These are phyloP conservation scores for Coniella lustricola DNA, from an alignment of 2,329 filamentous ascomycete species.

Conservation along the genomic window DNA sequence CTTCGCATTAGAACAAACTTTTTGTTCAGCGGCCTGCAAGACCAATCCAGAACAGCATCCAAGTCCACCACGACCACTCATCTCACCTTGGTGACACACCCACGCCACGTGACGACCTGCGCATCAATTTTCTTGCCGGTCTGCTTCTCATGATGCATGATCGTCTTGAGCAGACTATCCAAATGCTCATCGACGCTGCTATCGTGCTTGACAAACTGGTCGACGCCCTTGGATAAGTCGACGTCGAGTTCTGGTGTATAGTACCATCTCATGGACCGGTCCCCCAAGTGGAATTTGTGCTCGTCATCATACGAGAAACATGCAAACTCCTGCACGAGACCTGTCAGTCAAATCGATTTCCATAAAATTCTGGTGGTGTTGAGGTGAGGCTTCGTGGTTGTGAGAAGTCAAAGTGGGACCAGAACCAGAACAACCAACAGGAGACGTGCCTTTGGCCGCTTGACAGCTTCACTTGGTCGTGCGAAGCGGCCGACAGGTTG, in stretches of 20 bases:
- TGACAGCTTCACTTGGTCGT: constrained; percentile 62
- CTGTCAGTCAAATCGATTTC: not conserved
- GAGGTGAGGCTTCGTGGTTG: too few species aligned
- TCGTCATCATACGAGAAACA: constrained; percentile 89
- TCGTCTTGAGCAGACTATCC: constrained; percentile 70
- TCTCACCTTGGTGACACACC: constrained; percentile 93
- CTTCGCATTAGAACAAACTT: too few species aligned
- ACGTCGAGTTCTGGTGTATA: constrained; percentile 66
- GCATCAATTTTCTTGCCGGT: constrained; percentile 62
- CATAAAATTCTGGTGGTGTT: too few species aligned
- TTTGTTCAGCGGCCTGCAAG: too few species aligned
- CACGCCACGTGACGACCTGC: constrained; percentile 85
- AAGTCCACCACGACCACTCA: not conserved
- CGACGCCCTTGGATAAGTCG: constrained; percentile 74
- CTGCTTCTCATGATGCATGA: constrained; percentile 65
- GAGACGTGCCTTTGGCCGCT: constrained; percentile 58
- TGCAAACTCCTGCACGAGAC: constrained; percentile 64
- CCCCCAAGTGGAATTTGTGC: constrained; percentile 68
- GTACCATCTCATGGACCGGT: constrained; percentile 80
- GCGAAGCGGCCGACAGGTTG: constrained; percentile 64
- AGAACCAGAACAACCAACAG: too few species aligned
- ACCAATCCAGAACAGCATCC: too few species aligned
- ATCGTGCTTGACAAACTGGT: constrained; percentile 76
- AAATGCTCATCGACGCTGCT: constrained; percentile 81
- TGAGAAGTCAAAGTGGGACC: too few species aligned